Conservation (phyloP, 2,329 filamentous ascomycete species). For the Penicillium sp. region DNA sequence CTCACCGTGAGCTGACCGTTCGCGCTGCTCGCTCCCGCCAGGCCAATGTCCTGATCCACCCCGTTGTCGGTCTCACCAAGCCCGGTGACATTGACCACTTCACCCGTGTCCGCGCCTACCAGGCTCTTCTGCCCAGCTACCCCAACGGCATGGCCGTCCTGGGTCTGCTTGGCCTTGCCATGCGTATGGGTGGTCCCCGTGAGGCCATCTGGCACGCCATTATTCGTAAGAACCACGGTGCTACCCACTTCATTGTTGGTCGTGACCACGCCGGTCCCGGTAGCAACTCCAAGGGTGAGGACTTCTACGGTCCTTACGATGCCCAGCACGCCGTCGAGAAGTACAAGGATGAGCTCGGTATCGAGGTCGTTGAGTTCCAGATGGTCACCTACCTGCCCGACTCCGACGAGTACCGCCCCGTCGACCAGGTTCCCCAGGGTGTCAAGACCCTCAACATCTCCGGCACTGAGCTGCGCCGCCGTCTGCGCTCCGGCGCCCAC, state of each 20-base stretch:
- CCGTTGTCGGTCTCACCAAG: slow-evolving; percentile 97
- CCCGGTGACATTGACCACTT: slow-evolving; percentile 99
- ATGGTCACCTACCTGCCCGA: slow-evolving; percentile 99
- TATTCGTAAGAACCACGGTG: slow-evolving; percentile 99
- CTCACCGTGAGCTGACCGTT: slow-evolving; percentile 96
- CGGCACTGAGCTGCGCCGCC: slow-evolving; percentile 85
- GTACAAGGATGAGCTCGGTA: slow-evolving; percentile 94
- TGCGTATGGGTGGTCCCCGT: slow-evolving; percentile 98
- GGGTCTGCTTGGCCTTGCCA: slow-evolving; percentile 89
- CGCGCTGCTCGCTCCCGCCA: slow-evolving; percentile 93
- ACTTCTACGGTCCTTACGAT: slow-evolving; percentile 98
- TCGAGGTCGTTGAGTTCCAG: slow-evolving; percentile 98
- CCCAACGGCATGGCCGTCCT: slow-evolving; percentile 99
- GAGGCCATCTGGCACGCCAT: slow-evolving; percentile 99
- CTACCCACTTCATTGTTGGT: slow-evolving; percentile 98
- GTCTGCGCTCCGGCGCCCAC: slow-evolving; percentile 85
- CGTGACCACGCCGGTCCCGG: slow-evolving; percentile 97
- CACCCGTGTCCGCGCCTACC: slow-evolving; percentile 97
- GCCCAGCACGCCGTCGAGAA: slow-evolving; percentile 95
- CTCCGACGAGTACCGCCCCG: slow-evolving; percentile 91
- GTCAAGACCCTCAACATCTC: slow-evolving; percentile 86
- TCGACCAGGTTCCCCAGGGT: slow-evolving; percentile 83
- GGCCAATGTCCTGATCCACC: slow-evolving; percentile 98
- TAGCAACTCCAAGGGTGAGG: slow-evolving; percentile 95
- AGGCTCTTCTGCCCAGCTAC: slow-evolving; percentile 92